A percentile compares a stretch with the other conserved stretches of the same genome.
These are phyloP conservation scores for Microdochium bolleyi DNA, from an alignment of 2,329 filamentous ascomycete genomes.

Conservation along the genomic window DNA sequence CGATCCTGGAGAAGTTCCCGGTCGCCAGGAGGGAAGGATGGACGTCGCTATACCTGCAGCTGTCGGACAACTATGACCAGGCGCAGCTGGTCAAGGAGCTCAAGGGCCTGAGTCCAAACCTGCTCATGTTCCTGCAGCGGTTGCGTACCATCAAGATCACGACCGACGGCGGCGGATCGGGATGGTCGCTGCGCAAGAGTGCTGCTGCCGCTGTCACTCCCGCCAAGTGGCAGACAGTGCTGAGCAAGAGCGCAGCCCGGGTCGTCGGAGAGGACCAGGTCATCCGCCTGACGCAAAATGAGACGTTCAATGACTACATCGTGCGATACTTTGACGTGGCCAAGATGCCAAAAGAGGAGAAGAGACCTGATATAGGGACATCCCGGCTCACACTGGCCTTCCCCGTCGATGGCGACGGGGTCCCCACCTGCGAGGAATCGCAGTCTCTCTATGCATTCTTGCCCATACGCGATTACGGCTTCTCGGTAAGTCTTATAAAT, in stretches of 20 bases:
- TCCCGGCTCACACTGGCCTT: background rate
- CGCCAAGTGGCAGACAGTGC: background rate
- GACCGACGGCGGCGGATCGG: background rate
- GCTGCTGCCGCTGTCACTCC: background rate
- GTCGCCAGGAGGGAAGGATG: background rate
- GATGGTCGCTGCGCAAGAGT: background rate
- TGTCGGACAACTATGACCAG: background rate
- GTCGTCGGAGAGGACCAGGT: background rate
- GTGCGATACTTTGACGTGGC: slow-evolving; percentile 6
- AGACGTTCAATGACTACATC: background rate
- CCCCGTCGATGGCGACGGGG: background rate
- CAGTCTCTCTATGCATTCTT: slow-evolving; percentile 15
- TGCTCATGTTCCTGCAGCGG: background rate
- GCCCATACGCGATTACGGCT: slow-evolving; percentile 15
- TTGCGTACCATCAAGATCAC: background rate
- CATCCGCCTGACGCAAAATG: background rate
- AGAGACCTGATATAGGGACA: slow-evolving; percentile 11
- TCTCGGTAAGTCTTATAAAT: slow-evolving; percentile 7
- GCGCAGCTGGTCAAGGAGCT: background rate
- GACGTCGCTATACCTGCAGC: background rate
- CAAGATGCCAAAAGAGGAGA: slow-evolving; percentile 9
- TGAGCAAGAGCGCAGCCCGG: background rate
- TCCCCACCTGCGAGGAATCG: background rate
- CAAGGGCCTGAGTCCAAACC: background rate
- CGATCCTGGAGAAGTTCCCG: slow-evolving; percentile 7